Conservation (phyloP, 129 eudicot genomes). For the Rutidosis leptorrhynchoides region DNA sequence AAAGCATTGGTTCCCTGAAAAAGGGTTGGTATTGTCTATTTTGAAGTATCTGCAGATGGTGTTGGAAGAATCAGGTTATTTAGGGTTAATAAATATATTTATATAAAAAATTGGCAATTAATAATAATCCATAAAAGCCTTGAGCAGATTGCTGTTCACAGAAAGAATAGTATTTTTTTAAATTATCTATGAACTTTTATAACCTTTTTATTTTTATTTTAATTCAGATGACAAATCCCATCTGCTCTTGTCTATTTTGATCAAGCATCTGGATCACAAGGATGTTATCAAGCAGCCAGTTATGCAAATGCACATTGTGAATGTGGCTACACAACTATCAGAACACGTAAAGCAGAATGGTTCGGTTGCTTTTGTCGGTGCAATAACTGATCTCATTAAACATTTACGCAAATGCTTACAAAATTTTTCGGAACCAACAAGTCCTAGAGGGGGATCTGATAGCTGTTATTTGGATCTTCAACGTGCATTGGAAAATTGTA, state of each 20-base stretch:
- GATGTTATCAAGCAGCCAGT: slow-evolving; percentile 59
- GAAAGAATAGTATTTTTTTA: not conserved
- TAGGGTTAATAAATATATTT: not conserved
- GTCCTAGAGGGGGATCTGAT: slow-evolving; percentile 44
- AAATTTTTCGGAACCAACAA: slow-evolving; percentile 48
- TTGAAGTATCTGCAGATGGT: slow-evolving; percentile 53
- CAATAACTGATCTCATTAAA: slow-evolving; percentile 59
- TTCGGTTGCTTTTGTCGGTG: slow-evolving; percentile 60
- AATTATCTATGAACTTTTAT: not conserved
- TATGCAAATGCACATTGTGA: slow-evolving; percentile 49
- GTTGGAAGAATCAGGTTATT: slow-evolving; percentile 83
- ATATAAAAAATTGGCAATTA: not conserved
- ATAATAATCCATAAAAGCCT: not conserved
- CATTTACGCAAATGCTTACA: slow-evolving; percentile 70
- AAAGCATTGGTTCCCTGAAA: slow-evolving; percentile 63
- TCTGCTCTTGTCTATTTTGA: slow-evolving; percentile 55
- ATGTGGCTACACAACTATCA: slow-evolving; percentile 52
- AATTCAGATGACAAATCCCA: slow-evolving; percentile 60
- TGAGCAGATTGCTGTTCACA: not conserved
- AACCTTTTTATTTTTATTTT: slow-evolving; percentile 12
- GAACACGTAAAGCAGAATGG: slow-evolving; percentile 51
- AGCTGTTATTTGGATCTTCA: slow-evolving; percentile 55
- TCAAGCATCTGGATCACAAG: slow-evolving; percentile 74
- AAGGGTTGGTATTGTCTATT: slow-evolving; percentile 60
- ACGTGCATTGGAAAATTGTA: slow-evolving; percentile 58